Evolutionary conservation across 2,329 filamentous ascomycete species (phyloP).

Genomic region (Pyrenochaeta sp.): DNA sequence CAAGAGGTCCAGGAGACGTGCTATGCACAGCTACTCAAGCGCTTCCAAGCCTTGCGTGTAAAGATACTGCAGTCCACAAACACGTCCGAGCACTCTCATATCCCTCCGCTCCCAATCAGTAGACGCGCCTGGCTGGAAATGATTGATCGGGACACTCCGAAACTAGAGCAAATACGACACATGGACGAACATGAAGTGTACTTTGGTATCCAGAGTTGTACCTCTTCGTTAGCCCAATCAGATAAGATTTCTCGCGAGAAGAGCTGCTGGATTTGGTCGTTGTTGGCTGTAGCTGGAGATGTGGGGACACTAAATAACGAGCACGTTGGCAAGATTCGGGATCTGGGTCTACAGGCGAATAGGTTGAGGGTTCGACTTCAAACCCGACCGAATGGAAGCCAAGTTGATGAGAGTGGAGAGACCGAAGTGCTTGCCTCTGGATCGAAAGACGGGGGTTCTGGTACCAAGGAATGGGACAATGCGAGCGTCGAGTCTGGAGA

Average conservation of each 20-base stretch:
- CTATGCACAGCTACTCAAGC: conserved; percentile 68
- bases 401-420: conserved; percentile 4
- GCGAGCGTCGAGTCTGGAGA: no score
- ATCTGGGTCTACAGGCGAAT: conserved; percentile 79
- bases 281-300: conserved; percentile 78
- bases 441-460: no score
- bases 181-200: conserved; percentile 71
- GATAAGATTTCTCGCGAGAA: conserved; percentile 68
- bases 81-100: background rate
- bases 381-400: no score
- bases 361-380: conserved; percentile 57
- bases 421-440: no score
- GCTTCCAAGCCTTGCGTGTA: conserved; percentile 73
- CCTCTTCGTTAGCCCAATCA: conserved; percentile 68
- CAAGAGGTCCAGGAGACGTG: conserved; percentile 67
- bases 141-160: conserved; percentile 50
- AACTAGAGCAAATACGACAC: conserved; percentile 58
- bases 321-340: conserved; percentile 78
- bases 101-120: conserved; percentile 38
- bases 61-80: no score
- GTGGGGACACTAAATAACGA: conserved; percentile 76
- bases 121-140: conserved; percentile 44
- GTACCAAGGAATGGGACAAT: no score
- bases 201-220: conserved; percentile 68
- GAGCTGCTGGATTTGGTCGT: conserved; percentile 84